phyloP scores from a whole-genome alignment of 495 filamentous ascomycete species.

The Glutinoglossum americanum region DNA sequence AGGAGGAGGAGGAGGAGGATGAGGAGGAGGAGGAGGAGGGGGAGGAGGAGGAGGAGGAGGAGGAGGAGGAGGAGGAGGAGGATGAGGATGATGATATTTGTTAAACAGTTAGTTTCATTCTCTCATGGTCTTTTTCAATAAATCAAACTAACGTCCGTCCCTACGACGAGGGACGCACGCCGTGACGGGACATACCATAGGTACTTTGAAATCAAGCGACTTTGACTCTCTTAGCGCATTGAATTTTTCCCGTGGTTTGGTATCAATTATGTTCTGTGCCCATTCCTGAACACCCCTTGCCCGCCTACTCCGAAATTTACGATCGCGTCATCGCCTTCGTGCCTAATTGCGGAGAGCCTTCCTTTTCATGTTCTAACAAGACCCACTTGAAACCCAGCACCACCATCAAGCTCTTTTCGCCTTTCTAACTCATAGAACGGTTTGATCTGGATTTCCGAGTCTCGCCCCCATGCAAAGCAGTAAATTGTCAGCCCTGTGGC shows the following conservation, averaged over 20 bases:
- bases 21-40: too few species aligned
- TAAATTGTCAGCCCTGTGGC: conserved; percentile 12
- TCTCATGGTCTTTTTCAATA: not conserved
- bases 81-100: too few species aligned
- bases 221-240: conserved; percentile 8
- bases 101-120: too few species aligned
- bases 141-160: conserved; percentile 8
- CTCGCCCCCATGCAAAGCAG: conserved; percentile 10
- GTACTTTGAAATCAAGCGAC: conserved; percentile 12
- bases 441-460: conserved; percentile 12
- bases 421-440: conserved; percentile 11
- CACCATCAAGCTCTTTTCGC: conserved; percentile 12
- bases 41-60: too few species aligned
- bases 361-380: conserved; percentile 11
- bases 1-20: too few species aligned
- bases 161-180: conserved; percentile 8
- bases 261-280: conserved; percentile 11
- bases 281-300: conserved; percentile 10
- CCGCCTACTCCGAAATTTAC: conserved; percentile 12
- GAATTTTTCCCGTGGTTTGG: conserved; percentile 9
- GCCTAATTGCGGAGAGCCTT: conserved; percentile 10
- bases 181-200: conserved; percentile 10
- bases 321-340: conserved; percentile 12
- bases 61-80: too few species aligned
- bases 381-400: conserved; percentile 8